Evolutionary conservation across 2,329 filamentous ascomycete genomes (phyloP), one percentile per base, ranked within the genome.

Genomic region (Fusarium continuum): DNA sequence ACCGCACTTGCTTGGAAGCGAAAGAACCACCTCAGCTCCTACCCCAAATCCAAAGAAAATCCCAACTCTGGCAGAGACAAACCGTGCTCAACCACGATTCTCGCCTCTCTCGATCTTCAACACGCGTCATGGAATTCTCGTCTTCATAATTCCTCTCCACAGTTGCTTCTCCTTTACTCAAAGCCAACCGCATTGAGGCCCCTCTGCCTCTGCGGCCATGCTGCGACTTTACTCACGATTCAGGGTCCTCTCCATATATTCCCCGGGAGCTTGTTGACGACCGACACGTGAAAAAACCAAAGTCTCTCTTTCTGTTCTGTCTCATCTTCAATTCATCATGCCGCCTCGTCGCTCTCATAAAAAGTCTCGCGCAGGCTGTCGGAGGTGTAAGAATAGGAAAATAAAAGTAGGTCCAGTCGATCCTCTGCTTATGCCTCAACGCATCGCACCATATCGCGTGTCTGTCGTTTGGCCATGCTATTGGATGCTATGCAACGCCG

Each of bases 291-390:
- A 64, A 61, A 50, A 63, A 53, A 45, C 28, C 35, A 26, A 26
- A 31, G n/a, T 36, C 17, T 41, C 36, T 36, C 34, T 26, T 20
- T 45, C 29, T 48, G 31, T 43, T 38, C 20, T 32, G 25, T 39
- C 41, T 44, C 26, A 36, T 32, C 28, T 61, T 32, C 16, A 41
- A 28, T 23, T 34, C 47, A 74, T 61, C 40, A 89, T 89, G 86
- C 85, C 87, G 59, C 87, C 87, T 25, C 80, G 87, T 70, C 81
- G 87, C 72, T 88, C 87, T 35, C 88, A 91, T 75, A 90, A 88
- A 72, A 91, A 90, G 78, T 89, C 86, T 53, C 83, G 88, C 65
- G 83, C 87, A 46, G 88, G 88, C 39, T 91, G 88, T 69, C 81
- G 83, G 61, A 79, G 85, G 55, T 91, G 88, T 75, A 91, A 90